phyloP scores from a whole-genome alignment of 257 asterid genomes.

The Nicotiana noctiflora region DNA sequence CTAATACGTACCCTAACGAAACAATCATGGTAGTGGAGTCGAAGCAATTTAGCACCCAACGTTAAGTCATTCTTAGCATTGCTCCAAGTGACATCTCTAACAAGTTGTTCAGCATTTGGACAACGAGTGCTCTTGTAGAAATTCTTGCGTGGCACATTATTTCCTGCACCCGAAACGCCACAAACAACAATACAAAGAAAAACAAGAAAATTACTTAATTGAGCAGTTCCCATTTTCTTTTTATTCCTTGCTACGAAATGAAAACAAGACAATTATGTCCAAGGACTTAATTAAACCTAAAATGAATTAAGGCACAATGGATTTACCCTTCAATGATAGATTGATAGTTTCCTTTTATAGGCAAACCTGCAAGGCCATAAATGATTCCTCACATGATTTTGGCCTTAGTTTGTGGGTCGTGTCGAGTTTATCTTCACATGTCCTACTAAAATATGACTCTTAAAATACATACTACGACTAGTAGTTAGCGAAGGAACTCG shows the following conservation, averaged over 20 bases:
- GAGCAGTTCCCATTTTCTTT: background rate
- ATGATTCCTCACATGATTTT: background rate
- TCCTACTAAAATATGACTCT: too few relatives aligned
- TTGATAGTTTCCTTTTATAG: background rate
- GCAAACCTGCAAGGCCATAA: background rate
- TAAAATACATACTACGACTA: background rate
- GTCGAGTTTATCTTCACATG: background rate
- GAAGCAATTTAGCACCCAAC: slow-evolving; percentile 25
- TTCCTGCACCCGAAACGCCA: background rate
- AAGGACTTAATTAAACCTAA: background rate
- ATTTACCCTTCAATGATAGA: background rate
- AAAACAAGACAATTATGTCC: background rate
- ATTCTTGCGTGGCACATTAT: background rate
- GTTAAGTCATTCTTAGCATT: slow-evolving; percentile 7
- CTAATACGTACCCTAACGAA: slow-evolving; percentile 16
- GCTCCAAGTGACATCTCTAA: slow-evolving; percentile 16
- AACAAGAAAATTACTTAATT: background rate
- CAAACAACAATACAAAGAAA: background rate
- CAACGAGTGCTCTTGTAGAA: slow-evolving; percentile 11
- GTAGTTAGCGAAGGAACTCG: background rate
- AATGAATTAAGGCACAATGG: background rate
- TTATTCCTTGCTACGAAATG: background rate
- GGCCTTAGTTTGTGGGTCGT: background rate
- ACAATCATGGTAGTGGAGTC: slow-evolving; percentile 37
- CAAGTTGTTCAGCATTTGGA: slow-evolving; percentile 21